Base-by-base conservation (phyloP, 305 asterid species). In the Euphrasia arctica region DNA sequence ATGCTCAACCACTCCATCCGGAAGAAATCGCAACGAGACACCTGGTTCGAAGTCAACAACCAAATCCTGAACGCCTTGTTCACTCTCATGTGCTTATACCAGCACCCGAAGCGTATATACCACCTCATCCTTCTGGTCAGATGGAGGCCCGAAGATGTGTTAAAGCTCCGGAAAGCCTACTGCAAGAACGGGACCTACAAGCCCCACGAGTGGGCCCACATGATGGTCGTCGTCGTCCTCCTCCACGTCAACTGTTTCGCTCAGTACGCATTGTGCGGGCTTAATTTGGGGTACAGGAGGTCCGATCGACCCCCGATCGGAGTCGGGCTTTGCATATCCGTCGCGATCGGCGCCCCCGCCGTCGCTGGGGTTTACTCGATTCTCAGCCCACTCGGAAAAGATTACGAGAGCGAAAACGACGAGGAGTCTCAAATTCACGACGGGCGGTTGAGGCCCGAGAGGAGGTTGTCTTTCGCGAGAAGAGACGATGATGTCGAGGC, bases 71-170 rank as follows among this genome's bases (percentile, higher is more conserved):
- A 90, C 42, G 97, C 99, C n/a, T 58, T 90, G 0, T 93, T 90
- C 79, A 93, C 99, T n/a, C 90, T 93, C 62, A 87, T 93, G 96
- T 90, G 97, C 70, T 76, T 93, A 5, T 93, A 93, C 71, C 90
- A 80, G 50, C 99, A 93, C 84, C 97, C 99, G 0, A 77, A 80
- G 52, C 85, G 99, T 11, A 76, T 82, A 68, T 86, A 92, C 63
- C 97, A 92, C 82, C 72, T 90, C 11, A 67, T 81, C 4, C 80
- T 92, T 32, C 87, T 92, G 3, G 13, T 87, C 22, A 79, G 95
- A 60, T 89, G 97, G 98, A 79, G 68, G 73, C 50, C 80, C 0
- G 90, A 81, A 71, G 98, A 89, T 14, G 73, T 92, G 64, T 50
- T 78, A 36, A 85, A 80, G 76, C 96, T 92, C 48, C 75, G 94